Conservation (phyloP, 2,329 filamentous ascomycete species). For the Beauveria sp. region DNA sequence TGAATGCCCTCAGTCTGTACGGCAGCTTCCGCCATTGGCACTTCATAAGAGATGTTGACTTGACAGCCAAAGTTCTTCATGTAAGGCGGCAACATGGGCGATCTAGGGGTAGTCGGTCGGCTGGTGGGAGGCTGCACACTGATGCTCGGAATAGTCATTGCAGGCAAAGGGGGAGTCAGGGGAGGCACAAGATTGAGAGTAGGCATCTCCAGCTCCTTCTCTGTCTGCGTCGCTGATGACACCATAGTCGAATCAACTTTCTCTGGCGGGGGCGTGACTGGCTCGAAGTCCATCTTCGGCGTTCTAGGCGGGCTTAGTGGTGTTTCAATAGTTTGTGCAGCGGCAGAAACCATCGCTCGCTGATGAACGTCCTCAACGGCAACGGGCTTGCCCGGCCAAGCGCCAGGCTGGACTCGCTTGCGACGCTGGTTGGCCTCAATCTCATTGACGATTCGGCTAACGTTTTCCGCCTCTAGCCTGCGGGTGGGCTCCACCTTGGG, state of each 20-base stretch:
- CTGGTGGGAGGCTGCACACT: conserved; percentile 84
- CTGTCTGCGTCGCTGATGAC: conserved; percentile 57
- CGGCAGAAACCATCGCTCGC: conserved; percentile 53
- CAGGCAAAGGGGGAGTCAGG: conserved; percentile 26
- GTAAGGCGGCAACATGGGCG: conserved; percentile 69
- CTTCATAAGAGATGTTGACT: conserved; percentile 38
- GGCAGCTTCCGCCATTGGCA: conserved; percentile 25
- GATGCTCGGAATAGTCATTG: conserved; percentile 69
- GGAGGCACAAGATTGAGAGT: conserved; percentile 18
- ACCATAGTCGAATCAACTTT: conserved; percentile 34
- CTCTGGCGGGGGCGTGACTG: conserved; percentile 33
- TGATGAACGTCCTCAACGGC: conserved; percentile 39
- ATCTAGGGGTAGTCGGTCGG: conserved; percentile 69
- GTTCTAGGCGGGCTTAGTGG: conserved; percentile 59
- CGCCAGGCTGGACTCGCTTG: conserved; percentile 53
- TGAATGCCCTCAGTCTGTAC: conserved; percentile 89
- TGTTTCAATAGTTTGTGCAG: conserved; percentile 55
- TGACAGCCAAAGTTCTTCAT: conserved; percentile 80
- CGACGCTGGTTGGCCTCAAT: conserved; percentile 67
- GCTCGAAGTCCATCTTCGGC: conserved; percentile 43
- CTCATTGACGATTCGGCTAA: conserved; percentile 38
- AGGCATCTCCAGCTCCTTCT: conserved; percentile 15
- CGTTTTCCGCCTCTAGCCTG: conserved; percentile 34
- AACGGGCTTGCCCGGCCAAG: conserved; percentile 33
- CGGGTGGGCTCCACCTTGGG: conserved; percentile 42